Conservation (phyloP, 164 flowering plant species). For the Kingdonia uniflora region DNA sequence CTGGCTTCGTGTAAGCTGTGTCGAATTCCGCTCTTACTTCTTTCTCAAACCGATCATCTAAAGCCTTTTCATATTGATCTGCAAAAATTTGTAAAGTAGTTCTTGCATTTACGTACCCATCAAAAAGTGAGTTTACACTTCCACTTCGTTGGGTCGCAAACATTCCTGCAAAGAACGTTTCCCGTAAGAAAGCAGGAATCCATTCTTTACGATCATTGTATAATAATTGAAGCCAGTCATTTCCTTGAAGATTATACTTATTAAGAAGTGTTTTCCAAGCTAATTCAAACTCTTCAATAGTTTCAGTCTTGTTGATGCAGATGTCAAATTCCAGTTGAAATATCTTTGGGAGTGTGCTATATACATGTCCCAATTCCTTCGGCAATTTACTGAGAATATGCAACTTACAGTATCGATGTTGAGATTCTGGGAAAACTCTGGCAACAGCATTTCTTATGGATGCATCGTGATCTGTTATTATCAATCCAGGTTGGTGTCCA, state of each 20-base stretch:
- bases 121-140: slow-evolving; percentile 21
- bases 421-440: slow-evolving; percentile 22
- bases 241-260: slow-evolving; percentile 13
- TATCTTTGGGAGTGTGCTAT: slow-evolving; percentile 18
- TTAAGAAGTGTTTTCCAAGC: slow-evolving; percentile 17
- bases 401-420: slow-evolving; percentile 25
- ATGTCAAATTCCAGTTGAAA: slow-evolving; percentile 26
- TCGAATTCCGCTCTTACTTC: slow-evolving; percentile 33
- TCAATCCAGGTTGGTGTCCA: slow-evolving; percentile 17
- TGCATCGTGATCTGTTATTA: slow-evolving; percentile 27
- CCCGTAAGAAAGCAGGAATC: slow-evolving; percentile 17
- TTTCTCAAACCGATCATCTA: slow-evolving; percentile 24
- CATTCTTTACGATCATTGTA: slow-evolving; percentile 15
- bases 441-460: slow-evolving; percentile 18
- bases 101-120: slow-evolving; percentile 23
- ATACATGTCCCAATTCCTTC: slow-evolving; percentile 22
- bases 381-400: slow-evolving; percentile 29
- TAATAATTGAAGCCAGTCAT: slow-evolving; percentile 19
- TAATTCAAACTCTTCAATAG: slow-evolving; percentile 22
- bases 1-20: slow-evolving; percentile 22
- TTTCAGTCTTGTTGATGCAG: slow-evolving; percentile 21
- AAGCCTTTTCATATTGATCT: slow-evolving; percentile 21
- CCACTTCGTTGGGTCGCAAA: slow-evolving; percentile 19
- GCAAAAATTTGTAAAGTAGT: slow-evolving; percentile 22
- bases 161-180: slow-evolving; percentile 27